Conservation (phyloP, 208 protist genomes). For the Tritrichomonas musculus region DNA sequence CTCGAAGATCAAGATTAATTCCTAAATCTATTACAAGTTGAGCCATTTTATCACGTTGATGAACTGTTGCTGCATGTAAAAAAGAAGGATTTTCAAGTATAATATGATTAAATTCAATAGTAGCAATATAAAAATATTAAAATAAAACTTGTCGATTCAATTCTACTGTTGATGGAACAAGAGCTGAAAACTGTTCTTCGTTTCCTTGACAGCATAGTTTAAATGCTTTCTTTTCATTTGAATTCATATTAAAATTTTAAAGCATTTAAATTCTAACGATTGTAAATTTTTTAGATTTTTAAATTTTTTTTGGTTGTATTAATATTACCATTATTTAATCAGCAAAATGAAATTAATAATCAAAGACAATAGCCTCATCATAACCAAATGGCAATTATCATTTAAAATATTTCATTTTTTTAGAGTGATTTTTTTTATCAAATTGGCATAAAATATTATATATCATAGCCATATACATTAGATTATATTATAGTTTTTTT, state of each 20-base stretch:
- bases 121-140: background rate
- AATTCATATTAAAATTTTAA: background rate
- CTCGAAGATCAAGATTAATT: slow-evolving; percentile 22
- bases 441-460: background rate
- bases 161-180: background rate
- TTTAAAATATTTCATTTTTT: background rate
- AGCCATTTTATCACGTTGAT: background rate
- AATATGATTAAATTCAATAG: background rate
- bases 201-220: slow-evolving; percentile 11
- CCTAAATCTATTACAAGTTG: slow-evolving; percentile 6
- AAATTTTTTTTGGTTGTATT: background rate
- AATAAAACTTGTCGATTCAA: background rate
- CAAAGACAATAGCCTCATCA: background rate
- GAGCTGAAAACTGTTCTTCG: background rate
- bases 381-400: background rate
- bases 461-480: background rate
- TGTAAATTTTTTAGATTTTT: background rate
- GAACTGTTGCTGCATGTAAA: background rate
- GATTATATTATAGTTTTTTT: background rate
- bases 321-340: background rate
- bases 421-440: background rate
- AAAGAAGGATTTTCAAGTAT: slow-evolving; percentile 23
- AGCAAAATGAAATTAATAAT: background rate
- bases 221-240: slow-evolving; percentile 6
- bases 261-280: background rate